Conservation (phyloP, 2,329 filamentous ascomycete species). For the Harringtonia lauricola region DNA sequence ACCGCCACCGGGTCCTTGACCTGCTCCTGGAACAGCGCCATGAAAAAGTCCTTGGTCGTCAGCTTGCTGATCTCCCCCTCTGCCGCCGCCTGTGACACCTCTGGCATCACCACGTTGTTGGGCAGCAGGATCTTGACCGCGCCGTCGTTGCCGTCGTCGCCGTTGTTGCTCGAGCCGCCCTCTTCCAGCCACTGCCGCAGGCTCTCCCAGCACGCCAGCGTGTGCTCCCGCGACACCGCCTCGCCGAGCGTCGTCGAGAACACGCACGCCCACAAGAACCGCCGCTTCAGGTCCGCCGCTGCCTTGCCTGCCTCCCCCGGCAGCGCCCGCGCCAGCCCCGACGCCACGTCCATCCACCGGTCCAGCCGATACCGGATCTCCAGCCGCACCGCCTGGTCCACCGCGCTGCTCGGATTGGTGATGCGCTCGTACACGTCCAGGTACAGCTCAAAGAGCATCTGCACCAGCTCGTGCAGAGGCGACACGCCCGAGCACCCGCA, state of each 20-base stretch:
- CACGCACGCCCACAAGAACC: conserved; percentile 47
- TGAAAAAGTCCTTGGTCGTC: conserved; percentile 94
- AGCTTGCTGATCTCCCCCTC: conserved; percentile 87
- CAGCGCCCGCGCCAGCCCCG: conserved; percentile 29
- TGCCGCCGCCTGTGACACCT: conserved; percentile 71
- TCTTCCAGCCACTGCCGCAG: conserved; percentile 38
- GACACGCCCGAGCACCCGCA: conserved; percentile 6
- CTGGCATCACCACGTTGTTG: conserved; percentile 83
- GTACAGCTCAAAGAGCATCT: conserved; percentile 52
- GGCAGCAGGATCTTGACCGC: conserved; percentile 46
- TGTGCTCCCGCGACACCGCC: conserved; percentile 43
- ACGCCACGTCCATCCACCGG: conserved; percentile 40
- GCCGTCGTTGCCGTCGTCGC: no score
- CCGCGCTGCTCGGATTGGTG: conserved; percentile 43
- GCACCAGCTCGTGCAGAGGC: conserved; percentile 31
- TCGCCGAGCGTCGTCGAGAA: conserved; percentile 35
- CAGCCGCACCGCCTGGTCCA: conserved; percentile 34
- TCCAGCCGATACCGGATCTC: conserved; percentile 38
- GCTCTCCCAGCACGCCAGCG: conserved; percentile 47
- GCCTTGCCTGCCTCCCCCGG: conserved; percentile 10
- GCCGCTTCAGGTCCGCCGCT: conserved; percentile 25
- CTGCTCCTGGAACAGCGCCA: conserved; percentile 77
- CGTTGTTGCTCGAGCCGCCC: conserved; percentile 11
- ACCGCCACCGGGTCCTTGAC: conserved; percentile 69
- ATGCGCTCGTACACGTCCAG: conserved; percentile 49